These are phyloP conservation scores for Gracilaria gracilis DNA, from an alignment of 23 red algal species.

Conservation along the genomic window DNA sequence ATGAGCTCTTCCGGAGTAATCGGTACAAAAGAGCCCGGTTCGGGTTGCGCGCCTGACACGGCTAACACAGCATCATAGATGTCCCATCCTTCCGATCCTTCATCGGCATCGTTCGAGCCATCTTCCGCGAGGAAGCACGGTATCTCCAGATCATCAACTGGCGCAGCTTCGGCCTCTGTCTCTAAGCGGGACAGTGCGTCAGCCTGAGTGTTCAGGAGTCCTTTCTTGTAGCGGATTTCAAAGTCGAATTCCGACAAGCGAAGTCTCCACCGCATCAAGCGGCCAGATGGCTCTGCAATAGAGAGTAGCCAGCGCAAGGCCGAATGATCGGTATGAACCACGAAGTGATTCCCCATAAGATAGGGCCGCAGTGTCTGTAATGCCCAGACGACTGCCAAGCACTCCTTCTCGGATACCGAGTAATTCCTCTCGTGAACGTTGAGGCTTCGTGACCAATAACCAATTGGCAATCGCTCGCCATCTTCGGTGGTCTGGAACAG, in stretches of 20 bases:
- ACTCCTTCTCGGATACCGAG: conserved; percentile 42
- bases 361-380: conserved; percentile 42
- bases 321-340: conserved; percentile 17
- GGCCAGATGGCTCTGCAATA: conserved; percentile 10
- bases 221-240: conserved; percentile 20
- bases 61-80: conserved; percentile 23
- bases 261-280: conserved; percentile 46
- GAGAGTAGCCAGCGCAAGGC: conserved; percentile 30
- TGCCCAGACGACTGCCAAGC: conserved; percentile 49
- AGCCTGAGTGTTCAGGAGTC: conserved; percentile 24
- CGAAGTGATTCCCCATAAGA: conserved; percentile 21
- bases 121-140: conserved; percentile 34
- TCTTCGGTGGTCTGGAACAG: conserved; percentile 9
- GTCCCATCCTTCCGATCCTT: neutral
- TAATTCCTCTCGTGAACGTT: conserved; percentile 23
- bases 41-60: neutral
- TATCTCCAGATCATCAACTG: conserved; percentile 4
- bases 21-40: conserved; percentile 15
- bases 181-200: conserved; percentile 12
- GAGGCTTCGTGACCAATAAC: conserved; percentile 35
- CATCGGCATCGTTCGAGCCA: neutral
- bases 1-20: neutral
- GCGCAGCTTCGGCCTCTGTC: conserved; percentile 4
- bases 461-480: conserved; percentile 15
- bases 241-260: conserved; percentile 25